A percentile compares a stretch with the other conserved stretches of the same genome.
phyloP scores from a whole-genome alignment of 768 basidiomycete species.

The Macrolepiota dolichaula region DNA sequence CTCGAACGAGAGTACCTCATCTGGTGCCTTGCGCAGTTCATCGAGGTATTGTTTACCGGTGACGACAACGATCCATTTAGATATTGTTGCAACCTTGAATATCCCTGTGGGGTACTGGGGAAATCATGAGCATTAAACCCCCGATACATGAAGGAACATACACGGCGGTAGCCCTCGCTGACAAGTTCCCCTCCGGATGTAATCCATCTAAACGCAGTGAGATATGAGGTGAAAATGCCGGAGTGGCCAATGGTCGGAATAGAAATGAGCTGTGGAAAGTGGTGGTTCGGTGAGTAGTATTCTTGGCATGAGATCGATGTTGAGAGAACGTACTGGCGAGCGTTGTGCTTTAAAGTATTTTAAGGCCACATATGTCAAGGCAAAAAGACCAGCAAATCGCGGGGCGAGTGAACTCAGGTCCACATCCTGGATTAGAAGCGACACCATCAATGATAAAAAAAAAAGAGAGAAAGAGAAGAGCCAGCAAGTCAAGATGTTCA shows the following conservation, averaged over 20 bases:
- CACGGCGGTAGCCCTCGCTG: constrained; percentile 13
- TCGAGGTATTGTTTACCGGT: constrained; percentile 26
- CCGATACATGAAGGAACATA: background rate
- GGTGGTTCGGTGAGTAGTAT: background rate
- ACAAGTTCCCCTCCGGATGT: constrained; percentile 7
- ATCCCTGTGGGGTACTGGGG: constrained; percentile 10
- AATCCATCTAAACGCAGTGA: constrained; percentile 12
- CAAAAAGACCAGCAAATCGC: background rate
- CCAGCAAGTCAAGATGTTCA: too few species aligned
- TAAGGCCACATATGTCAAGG: background rate
- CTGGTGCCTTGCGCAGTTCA: constrained; percentile 36
- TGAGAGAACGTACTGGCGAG: background rate
- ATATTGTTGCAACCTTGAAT: constrained; percentile 14
- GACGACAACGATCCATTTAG: constrained; percentile 37
- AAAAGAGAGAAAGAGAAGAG: too few species aligned
- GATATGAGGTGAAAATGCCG: constrained; percentile 7
- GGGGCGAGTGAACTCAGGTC: background rate
- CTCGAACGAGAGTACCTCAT: constrained; percentile 30
- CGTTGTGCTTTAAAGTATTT: constrained; percentile 9
- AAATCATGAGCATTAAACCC: too few species aligned
- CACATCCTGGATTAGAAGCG: background rate
- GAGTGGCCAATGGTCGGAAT: constrained; percentile 15
- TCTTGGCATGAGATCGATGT: too few species aligned
- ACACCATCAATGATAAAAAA: background rate
- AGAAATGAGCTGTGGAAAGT: constrained; percentile 1